phyloP scores from a whole-genome alignment of 2,329 filamentous ascomycete genomes.

The Ceratocystis harringtonii region DNA sequence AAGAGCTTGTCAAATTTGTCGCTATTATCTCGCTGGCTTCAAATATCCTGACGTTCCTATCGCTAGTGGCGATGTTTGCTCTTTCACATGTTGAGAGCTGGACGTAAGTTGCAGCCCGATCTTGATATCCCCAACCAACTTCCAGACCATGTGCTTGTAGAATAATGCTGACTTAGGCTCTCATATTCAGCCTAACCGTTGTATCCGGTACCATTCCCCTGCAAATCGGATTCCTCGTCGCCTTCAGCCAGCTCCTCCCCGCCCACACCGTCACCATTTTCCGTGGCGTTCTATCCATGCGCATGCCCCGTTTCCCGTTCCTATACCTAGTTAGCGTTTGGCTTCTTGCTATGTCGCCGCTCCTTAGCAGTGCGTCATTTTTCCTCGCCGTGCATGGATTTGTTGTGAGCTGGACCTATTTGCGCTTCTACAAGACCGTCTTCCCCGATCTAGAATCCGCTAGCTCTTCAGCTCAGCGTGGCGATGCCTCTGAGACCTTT shows the following conservation, averaged over 20 bases:
- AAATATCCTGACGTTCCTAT: conserved; percentile 58
- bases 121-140: conserved; percentile 16
- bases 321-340: conserved; percentile 62
- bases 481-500: conserved; percentile 92
- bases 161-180: conserved; percentile 8
- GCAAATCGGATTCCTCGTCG: conserved; percentile 86
- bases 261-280: conserved; percentile 94
- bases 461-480: conserved; percentile 50
- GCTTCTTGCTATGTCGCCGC: conserved; percentile 42
- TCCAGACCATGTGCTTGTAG: background rate
- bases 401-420: conserved; percentile 81
- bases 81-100: conserved; percentile 51
- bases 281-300: conserved; percentile 72
- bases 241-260: conserved; percentile 93
- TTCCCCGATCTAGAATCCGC: conserved; percentile 50
- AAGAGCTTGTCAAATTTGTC: conserved; percentile 83
- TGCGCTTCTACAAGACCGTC: conserved; percentile 80
- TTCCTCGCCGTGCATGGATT: conserved; percentile 71
- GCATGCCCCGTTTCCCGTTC: conserved; percentile 59
- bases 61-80: conserved; percentile 59
- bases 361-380: conserved; percentile 55
- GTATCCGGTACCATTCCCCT: conserved; percentile 80
- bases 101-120: conserved; percentile 40
- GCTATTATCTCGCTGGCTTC: conserved; percentile 63
- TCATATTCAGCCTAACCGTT: conserved; percentile 48